Evolutionary conservation across 495 filamentous ascomycete genomes (phyloP), one percentile per base, ranked within the genome.

Genomic region (Lasiosphaeris hirsuta): DNA sequence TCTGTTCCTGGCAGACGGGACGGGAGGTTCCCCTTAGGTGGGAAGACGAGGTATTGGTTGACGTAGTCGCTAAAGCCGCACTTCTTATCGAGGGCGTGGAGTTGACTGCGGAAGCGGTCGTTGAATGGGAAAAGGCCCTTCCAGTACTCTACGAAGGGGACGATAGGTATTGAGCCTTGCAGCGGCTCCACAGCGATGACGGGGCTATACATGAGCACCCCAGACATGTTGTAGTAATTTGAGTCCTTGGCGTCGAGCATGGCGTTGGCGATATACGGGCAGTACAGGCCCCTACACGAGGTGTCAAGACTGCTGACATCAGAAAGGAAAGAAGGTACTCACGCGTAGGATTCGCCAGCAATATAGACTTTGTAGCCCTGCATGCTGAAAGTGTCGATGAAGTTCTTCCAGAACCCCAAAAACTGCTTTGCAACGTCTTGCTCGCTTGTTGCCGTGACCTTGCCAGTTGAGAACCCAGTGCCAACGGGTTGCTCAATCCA

Each of bases 401-500:
- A 90, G 47, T 84, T 78, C 73, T 81, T 82, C 75, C 81, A 89
- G 69, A 87, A 90, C 41, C 83, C 84, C 51, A 83, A 73, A 72
- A 92, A 92, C 58, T 92, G 81, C 5, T 69, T 67, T 0, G 85
- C 84, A 3, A 89, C 78, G 51, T 89, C 87, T 7, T 77, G 69
- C 58, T 90, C 87, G 59, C 81, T 77, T 1, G 73, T 81, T 19
- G 84, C 85, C n/a, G 76, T 84, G 0, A 82, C 73, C 3, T 69
- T 76, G 1, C 87, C 88, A 33, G 81, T 82, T 0, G 81, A 82
- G 58, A 88, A 89, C 11, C 89, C 90, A 10, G 88, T 89, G 39
- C 89, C 87, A 10, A 90, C 83, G 0, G 90, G 90, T 62, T 92
- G 89, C 46, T 90, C 87, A 30, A 90, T 73, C 69, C 83, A 92